Evolutionary conservation across 352 stramenopile genomes (phyloP).

Genomic region (Plasmopara viticola): DNA sequence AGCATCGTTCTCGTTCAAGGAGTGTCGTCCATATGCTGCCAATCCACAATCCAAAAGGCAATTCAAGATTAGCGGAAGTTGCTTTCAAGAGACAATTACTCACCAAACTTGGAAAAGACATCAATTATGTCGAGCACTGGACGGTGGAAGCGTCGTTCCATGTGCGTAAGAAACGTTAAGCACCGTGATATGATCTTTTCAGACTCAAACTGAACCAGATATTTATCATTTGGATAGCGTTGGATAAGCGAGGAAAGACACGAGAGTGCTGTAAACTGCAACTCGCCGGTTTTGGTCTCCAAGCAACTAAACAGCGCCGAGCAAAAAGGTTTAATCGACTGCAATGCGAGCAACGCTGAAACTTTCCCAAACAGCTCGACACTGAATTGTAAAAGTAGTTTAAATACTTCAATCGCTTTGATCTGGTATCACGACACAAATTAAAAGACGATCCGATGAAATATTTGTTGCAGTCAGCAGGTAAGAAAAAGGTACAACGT

Average conservation of each 20-base stretch:
- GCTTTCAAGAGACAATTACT: background rate
- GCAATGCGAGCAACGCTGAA: constrained; percentile 19
- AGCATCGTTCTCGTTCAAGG: constrained; percentile 12
- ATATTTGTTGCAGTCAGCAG: background rate
- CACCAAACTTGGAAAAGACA: constrained; percentile 44
- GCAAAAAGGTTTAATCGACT: constrained; percentile 27
- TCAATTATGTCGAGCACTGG: constrained; percentile 42
- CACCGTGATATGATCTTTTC: constrained; percentile 20
- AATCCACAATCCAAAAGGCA: background rate
- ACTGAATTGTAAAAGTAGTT: constrained; percentile 13
- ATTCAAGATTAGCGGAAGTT: background rate
- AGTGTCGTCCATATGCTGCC: constrained; percentile 15
- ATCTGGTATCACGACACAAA: constrained; percentile 5
- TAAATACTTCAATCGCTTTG: constrained; percentile 15
- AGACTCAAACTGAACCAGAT: constrained; percentile 26
- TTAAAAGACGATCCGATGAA: background rate
- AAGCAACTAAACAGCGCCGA: constrained; percentile 34
- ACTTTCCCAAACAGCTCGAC: constrained; percentile 4
- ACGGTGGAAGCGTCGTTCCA: constrained; percentile 34
- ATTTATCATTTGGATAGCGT: constrained; percentile 22
- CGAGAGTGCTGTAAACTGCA: constrained; percentile 34
- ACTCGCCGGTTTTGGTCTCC: constrained; percentile 12
- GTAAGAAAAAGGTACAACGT: constrained; percentile 3
- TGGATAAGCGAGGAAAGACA: constrained; percentile 32
- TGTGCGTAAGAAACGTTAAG: constrained; percentile 24